Conservation (phyloP, 768 basidiomycete genomes). For the Multifurca ochricompacta region DNA sequence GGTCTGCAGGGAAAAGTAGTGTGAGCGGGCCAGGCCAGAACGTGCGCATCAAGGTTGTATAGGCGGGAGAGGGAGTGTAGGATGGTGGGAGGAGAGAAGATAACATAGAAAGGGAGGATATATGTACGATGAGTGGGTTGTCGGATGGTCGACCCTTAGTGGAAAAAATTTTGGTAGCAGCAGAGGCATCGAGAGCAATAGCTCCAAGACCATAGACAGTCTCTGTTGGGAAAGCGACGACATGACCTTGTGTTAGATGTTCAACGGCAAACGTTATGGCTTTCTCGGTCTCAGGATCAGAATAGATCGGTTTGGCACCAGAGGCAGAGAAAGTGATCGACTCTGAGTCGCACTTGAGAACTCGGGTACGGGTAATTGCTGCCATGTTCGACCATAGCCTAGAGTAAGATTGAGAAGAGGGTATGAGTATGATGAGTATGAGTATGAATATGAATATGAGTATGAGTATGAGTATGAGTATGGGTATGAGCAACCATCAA, state of each 20-base stretch:
- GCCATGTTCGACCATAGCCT: constrained; percentile 20
- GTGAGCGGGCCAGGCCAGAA: constrained; percentile 98
- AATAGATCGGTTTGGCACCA: constrained; percentile 40
- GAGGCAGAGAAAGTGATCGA: constrained; percentile 53
- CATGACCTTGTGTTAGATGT: constrained; percentile 42
- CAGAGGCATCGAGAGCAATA: constrained; percentile 55
- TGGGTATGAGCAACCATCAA: too few species aligned
- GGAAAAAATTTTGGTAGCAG: constrained; percentile 68
- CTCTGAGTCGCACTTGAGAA: constrained; percentile 56
- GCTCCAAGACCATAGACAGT: constrained; percentile 99
- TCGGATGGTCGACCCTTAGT: constrained; percentile 91
- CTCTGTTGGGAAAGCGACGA: constrained; percentile 92
- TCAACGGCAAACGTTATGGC: constrained; percentile 51
- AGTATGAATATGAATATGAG: too few species aligned
- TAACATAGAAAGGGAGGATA: constrained; percentile 83
- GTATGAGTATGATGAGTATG: background rate
- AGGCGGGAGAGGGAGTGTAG: constrained; percentile 56
- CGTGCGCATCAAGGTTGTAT: constrained; percentile 63
- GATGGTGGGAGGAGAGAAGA: constrained; percentile 56
- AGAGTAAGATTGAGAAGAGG: background rate
- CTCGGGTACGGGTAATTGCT: constrained; percentile 28
- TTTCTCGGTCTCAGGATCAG: constrained; percentile 41
- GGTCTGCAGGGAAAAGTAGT: constrained; percentile 75
- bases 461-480: too few species aligned
- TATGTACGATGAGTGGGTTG: constrained; percentile 96